phyloP scores from a whole-genome alignment of 495 filamentous ascomycete species.

The Annulohypoxylon bovei region DNA sequence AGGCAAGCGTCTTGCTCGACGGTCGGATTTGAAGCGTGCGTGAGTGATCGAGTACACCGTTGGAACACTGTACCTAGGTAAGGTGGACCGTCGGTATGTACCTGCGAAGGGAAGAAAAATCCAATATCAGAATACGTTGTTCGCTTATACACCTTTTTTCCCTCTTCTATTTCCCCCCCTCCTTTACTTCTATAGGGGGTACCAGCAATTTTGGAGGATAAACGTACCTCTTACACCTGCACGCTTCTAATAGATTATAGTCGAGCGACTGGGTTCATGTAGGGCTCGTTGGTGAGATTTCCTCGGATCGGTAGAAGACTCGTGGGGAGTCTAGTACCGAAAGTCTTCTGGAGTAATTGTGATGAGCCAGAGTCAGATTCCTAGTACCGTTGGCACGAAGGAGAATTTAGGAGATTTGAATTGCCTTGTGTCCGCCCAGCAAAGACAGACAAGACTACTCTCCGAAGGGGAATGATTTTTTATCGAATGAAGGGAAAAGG shows the following conservation, averaged over 20 bases:
- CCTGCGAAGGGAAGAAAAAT: conserved; percentile 50
- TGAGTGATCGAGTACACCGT: conserved; percentile 64
- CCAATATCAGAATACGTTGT: conserved; percentile 45
- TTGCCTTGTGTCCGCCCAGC: conserved; percentile 40
- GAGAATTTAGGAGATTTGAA: conserved; percentile 37
- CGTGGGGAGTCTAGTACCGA: conserved; percentile 45
- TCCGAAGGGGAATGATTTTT: conserved; percentile 38
- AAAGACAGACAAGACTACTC: conserved; percentile 48
- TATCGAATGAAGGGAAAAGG: conserved; percentile 45
- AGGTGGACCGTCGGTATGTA: conserved; percentile 55
- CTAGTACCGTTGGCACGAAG: conserved; percentile 46
- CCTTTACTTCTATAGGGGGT: background rate
- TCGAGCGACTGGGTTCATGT: conserved; percentile 47
- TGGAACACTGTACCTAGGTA: conserved; percentile 48
- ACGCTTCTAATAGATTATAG: conserved; percentile 47
- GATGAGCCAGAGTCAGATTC: conserved; percentile 49
- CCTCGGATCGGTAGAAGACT: conserved; percentile 49
- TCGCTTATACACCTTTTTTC: conserved; percentile 5
- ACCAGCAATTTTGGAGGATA: background rate
- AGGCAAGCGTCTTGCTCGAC: conserved; percentile 57
- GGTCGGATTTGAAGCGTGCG: conserved; percentile 50
- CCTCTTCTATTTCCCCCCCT: conserved; percentile 2
- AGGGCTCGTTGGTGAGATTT: conserved; percentile 44
- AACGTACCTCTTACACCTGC: conserved; percentile 49
- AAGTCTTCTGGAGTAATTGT: conserved; percentile 45